Evolutionary conservation across 805 yeast genomes (phyloP), one percentile per base, ranked within the genome.

Genomic region (Saturnispora dispora): DNA sequence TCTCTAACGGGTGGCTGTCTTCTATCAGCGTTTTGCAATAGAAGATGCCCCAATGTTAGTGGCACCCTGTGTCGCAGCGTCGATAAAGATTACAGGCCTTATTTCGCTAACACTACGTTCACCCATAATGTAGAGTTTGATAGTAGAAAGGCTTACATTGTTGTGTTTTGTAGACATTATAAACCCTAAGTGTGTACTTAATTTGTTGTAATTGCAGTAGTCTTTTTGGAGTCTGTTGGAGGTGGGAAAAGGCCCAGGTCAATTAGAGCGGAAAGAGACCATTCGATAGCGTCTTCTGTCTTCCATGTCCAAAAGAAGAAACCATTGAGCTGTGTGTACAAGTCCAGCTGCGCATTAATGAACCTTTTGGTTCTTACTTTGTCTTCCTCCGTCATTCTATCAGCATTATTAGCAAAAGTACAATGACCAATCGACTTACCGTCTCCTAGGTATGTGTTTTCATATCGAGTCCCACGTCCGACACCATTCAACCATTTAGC

Each of bases 401-500:
- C 50, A 57, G 63, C 60, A 54, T 68, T 63, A 56, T 73, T 64
- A 22, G 66, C 60, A 48, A 58, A 64, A 5, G 69, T 63, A 57
- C 88, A 82, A 3, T 61, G 57, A 75, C 88, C 95, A 52, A 80
- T 68, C 62, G 67, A 68, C 4, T 33, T 9, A 3, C 59, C 61
- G 43, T 71, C 65, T 36, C 62, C 63, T 25, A 55, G 58, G 63
- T 60, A 81, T 10, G 79, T 62, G 43, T 87, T 88, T 51, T 86
- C 89, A 67, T 77, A 88, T 62, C 96, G 79, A 32, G 96, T 82
- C 54, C 95, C 95, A 53, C 81, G 71, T 50, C 82, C 82, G 20
- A 85, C 90, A 63, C 97, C 96, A 61, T 90, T 90, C 46, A 90
- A 71, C 95, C 95, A 85, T 53, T 75, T 74, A 6, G 93, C 79